Percentiles rank a stretch among this genome's conserved stretches.
Conservation (phyloP, 257 asterid species). For the Forsythia viridissima region DNA sequence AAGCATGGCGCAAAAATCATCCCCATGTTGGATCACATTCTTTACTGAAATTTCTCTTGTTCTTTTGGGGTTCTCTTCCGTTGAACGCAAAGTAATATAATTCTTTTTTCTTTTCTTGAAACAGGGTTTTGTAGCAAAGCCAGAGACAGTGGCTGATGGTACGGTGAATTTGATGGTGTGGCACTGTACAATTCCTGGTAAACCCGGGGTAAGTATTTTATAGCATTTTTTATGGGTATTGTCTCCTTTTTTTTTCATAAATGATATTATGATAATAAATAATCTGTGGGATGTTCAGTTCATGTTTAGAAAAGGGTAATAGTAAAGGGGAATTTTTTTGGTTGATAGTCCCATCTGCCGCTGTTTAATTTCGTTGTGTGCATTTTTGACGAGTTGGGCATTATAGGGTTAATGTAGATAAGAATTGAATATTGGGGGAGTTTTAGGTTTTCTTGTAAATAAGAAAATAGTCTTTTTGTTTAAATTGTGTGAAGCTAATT, state of each 20-base stretch:
- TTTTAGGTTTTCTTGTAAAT: not conserved
- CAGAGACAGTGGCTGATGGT: conserved; percentile 63
- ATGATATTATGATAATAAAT: not conserved
- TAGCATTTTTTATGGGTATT: not conserved
- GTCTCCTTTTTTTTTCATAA: not conserved
- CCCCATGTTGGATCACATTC: conserved; percentile 41
- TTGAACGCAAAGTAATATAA: not conserved
- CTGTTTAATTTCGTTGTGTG: not conserved
- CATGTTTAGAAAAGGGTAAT: not conserved
- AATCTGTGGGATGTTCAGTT: not conserved
- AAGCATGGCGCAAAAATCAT: conserved; percentile 56
- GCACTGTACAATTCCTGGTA: conserved; percentile 76
- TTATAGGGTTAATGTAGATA: not conserved
- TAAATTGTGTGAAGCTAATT: not conserved
- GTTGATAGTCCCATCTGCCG: not conserved
- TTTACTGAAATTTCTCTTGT: not conserved
- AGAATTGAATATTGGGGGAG: not conserved
- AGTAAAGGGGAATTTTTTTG: not conserved
- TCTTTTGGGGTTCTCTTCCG: not conserved
- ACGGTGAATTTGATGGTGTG: conserved; percentile 68
- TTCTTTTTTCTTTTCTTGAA: not conserved
- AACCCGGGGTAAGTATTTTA: conserved; percentile 56
- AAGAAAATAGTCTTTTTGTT: not conserved
- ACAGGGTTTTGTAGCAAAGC: conserved; percentile 78
- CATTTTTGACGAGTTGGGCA: not conserved